Conservation (phyloP, 768 basidiomycete species). For the Butyriboletus loyo region DNA sequence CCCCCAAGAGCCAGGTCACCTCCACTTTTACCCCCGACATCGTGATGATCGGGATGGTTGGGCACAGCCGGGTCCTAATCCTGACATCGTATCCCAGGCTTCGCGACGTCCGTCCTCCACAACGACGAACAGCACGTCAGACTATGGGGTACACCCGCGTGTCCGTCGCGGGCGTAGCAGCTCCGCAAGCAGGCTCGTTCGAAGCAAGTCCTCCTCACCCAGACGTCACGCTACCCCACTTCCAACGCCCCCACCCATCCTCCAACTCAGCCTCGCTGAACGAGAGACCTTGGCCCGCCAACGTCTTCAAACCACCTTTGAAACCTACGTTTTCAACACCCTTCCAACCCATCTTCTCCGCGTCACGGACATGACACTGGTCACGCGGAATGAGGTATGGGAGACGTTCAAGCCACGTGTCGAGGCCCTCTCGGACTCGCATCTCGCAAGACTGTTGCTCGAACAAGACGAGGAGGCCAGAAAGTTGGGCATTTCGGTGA, state of each 20-base stretch:
- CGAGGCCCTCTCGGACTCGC: conserved; percentile 19
- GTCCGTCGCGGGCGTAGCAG: conserved; percentile 17
- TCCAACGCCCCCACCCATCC: conserved; percentile 12
- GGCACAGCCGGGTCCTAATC: conserved; percentile 7
- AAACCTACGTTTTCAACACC: conserved; percentile 25
- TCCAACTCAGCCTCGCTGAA: conserved; percentile 20
- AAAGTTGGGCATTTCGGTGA: conserved; percentile 17
- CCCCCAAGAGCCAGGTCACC: conserved; percentile 3
- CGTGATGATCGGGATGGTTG: conserved; percentile 22
- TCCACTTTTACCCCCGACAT: conserved; percentile 18
- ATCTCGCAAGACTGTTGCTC: conserved; percentile 22
- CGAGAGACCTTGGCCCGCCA: conserved; percentile 20
- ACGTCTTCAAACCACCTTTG: conserved; percentile 20
- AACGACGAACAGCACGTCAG: conserved; percentile 16
- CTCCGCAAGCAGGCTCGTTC: conserved; percentile 13
- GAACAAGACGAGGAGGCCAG: conserved; percentile 24
- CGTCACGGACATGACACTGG: conserved; percentile 19
- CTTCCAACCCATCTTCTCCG: conserved; percentile 25
- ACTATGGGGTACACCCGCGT: conserved; percentile 16
- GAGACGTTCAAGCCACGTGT: conserved; percentile 20
- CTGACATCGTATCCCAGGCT: conserved; percentile 11
- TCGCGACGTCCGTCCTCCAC: conserved; percentile 20
- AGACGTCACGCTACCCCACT: conserved; percentile 17
- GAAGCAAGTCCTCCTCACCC: conserved; percentile 20
- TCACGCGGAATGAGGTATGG: conserved; percentile 20